These are phyloP conservation scores for Eutrema yunnanense DNA, from an alignment of 345 rosid species.

Conservation along the genomic window DNA sequence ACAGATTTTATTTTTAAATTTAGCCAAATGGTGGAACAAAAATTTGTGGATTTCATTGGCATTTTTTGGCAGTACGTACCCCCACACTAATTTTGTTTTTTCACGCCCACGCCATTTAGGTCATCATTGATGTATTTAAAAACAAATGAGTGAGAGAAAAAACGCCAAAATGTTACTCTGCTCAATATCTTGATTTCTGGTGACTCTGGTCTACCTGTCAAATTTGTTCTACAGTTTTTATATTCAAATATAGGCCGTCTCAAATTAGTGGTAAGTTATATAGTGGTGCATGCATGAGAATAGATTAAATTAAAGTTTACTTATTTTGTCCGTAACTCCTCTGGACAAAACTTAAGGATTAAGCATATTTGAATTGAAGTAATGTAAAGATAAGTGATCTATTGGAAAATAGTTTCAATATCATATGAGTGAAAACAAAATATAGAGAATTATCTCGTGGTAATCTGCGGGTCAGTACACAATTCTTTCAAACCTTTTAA, in stretches of 20 bases:
- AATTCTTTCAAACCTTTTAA: too few species aligned
- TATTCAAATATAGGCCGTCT: not conserved
- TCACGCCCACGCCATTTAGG: not conserved
- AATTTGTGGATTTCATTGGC: not conserved
- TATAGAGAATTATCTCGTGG: too few species aligned
- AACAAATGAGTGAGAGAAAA: not conserved
- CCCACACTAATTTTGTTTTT: not conserved
- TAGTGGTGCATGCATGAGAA: too few species aligned
- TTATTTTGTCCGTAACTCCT: too few species aligned
- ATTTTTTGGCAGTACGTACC: not conserved
- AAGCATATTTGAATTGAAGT: too few species aligned
- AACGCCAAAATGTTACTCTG: not conserved
- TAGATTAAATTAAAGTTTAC: too few species aligned
- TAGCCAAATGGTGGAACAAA: not conserved
- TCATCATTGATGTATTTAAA: not conserved
- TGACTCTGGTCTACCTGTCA: not conserved
- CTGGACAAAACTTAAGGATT: too few species aligned
- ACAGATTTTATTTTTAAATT: not conserved
- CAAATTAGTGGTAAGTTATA: too few species aligned
- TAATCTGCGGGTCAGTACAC: too few species aligned
- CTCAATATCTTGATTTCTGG: not conserved
- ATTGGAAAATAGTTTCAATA: too few species aligned
- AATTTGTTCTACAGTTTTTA: not conserved
- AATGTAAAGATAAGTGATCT: too few species aligned
- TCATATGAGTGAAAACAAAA: too few species aligned